Conservation (phyloP, 768 basidiomycete species). For the Tephrocybe rancida region DNA sequence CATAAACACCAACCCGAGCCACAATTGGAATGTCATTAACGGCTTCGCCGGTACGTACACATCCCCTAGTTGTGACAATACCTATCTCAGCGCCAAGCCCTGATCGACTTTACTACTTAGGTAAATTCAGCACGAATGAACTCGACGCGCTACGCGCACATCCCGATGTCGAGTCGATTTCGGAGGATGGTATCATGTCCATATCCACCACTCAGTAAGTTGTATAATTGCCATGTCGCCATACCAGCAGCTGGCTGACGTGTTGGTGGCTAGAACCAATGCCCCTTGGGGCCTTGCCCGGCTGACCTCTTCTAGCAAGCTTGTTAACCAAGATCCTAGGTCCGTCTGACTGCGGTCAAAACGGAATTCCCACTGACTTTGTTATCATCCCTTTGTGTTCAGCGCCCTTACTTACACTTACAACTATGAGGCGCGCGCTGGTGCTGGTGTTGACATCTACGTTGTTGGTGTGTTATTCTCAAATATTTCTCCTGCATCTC, state of each 20-base stretch:
- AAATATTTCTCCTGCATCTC: not conserved
- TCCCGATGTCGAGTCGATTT: constrained; percentile 21
- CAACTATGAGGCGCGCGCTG: constrained; percentile 15
- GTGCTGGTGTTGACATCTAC: constrained; percentile 32
- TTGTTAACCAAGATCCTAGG: constrained; percentile 18
- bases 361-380: not conserved
- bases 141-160: constrained; percentile 22
- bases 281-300: constrained; percentile 35
- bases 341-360: not conserved
- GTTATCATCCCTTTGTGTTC: not conserved
- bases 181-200: constrained; percentile 26
- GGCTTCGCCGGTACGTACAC: constrained; percentile 29
- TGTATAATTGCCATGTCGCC: not conserved
- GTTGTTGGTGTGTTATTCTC: constrained; percentile 34
- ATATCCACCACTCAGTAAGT: constrained; percentile 21
- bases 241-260: not conserved
- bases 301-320: constrained; percentile 21
- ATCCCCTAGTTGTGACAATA: not conserved
- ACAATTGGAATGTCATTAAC: constrained; percentile 31
- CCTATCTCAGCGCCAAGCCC: not conserved
- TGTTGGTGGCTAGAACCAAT: constrained; percentile 20
- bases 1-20: constrained; percentile 3
- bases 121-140: constrained; percentile 16
- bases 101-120: not conserved
- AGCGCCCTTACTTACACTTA: constrained; percentile 14